These are phyloP conservation scores for Yamadazyma atmosphaerica DNA, from an alignment of 1,139 yeast species.

Conservation along the genomic window DNA sequence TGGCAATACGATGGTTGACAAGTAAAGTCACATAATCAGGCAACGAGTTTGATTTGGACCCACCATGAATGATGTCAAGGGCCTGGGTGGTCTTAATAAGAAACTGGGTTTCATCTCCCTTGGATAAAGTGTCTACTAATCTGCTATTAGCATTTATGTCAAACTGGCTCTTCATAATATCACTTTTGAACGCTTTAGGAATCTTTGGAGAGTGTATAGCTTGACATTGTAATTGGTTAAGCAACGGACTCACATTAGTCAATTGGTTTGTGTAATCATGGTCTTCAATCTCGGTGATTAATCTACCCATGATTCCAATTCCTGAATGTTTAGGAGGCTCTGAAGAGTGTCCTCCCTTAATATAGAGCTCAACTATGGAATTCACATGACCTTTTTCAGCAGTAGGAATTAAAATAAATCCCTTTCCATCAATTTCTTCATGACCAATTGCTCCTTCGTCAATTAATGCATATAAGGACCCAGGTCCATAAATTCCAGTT, in stretches of 20 bases:
- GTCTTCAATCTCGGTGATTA: conserved; percentile 39
- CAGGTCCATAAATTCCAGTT: conserved; percentile 35
- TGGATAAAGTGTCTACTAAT: conserved; percentile 35
- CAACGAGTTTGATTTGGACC: conserved; percentile 69
- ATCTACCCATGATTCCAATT: conserved; percentile 45
- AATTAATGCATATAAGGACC: conserved; percentile 42
- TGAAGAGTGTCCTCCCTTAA: conserved; percentile 55
- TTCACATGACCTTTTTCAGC: conserved; percentile 51
- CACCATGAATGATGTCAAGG: conserved; percentile 67
- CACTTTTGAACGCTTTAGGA: conserved; percentile 25
- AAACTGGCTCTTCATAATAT: conserved; percentile 43
- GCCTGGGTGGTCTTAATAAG: conserved; percentile 67
- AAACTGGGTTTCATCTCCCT: conserved; percentile 29
- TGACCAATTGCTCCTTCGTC: conserved; percentile 47
- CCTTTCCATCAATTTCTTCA: conserved; percentile 39
- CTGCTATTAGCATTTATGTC: conserved; percentile 42
- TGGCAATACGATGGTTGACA: conserved; percentile 60
- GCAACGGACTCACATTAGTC: conserved; percentile 42
- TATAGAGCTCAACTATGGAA: conserved; percentile 35
- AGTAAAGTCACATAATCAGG: conserved; percentile 64
- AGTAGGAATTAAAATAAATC: conserved; percentile 55
- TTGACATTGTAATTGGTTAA: conserved; percentile 40
- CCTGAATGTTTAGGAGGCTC: conserved; percentile 50
- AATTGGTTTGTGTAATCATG: conserved; percentile 33
- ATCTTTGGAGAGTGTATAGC: conserved; percentile 40